A percentile compares a stretch with the other conserved stretches of the same genome.
These are phyloP conservation scores for Stemphylium vesicarium DNA, from an alignment of 2,329 filamentous ascomycete species.

Conservation along the genomic window DNA sequence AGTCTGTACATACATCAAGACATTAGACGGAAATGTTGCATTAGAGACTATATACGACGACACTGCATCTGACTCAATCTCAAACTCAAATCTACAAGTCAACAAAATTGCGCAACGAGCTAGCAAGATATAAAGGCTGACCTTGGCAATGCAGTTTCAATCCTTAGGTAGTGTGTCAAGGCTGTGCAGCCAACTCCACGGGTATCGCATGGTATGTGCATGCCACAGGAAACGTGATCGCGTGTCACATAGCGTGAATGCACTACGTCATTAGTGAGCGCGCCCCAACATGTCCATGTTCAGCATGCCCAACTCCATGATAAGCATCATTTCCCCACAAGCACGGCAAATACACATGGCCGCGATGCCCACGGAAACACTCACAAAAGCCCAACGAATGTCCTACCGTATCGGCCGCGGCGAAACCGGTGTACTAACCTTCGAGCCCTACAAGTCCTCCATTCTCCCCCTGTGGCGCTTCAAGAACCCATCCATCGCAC, in stretches of 20 bases:
- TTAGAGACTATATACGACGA: slow-evolving; percentile 7
- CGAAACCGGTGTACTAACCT: slow-evolving; percentile 66
- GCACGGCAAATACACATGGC: background rate
- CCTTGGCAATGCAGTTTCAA: too few species aligned
- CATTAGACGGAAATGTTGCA: background rate
- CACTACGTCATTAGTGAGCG: slow-evolving; percentile 29
- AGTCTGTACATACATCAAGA: slow-evolving; percentile 1
- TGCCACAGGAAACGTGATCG: slow-evolving; percentile 17
- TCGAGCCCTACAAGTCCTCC: slow-evolving; percentile 67
- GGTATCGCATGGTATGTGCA: background rate
- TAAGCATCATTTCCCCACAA: background rate
- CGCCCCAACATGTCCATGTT: background rate
- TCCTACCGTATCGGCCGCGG: slow-evolving; percentile 65
- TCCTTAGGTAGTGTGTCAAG: background rate
- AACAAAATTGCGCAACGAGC: background rate
- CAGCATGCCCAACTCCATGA: background rate
- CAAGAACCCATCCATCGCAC: slow-evolving; percentile 60
- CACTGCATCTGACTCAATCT: background rate
- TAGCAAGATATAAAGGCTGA: background rate
- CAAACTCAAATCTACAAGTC: background rate
- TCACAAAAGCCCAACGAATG: slow-evolving; percentile 51
- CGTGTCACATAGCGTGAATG: slow-evolving; percentile 22
- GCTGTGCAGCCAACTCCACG: background rate
- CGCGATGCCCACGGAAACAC: slow-evolving; percentile 18
- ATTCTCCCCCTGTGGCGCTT: slow-evolving; percentile 68